A percentile compares a stretch with the other conserved stretches of the same genome.
Evolutionary conservation across 2,329 filamentous ascomycete species (phyloP).

Genomic region (Fusarium verticillioides): DNA sequence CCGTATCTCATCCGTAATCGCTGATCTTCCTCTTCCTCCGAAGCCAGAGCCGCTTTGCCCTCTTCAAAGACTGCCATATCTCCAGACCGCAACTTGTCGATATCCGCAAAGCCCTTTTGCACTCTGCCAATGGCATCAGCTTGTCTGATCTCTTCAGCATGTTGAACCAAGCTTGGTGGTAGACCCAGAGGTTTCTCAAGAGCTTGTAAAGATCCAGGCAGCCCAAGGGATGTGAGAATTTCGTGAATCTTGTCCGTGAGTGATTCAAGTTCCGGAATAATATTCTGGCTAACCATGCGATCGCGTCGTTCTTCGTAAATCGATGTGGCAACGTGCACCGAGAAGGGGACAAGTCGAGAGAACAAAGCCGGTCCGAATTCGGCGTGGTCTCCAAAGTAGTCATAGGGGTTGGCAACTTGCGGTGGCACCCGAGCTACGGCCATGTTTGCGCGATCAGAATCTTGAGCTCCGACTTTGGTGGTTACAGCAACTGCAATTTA

Average conservation of each 20-base stretch:
- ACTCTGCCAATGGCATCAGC: conserved; percentile 85
- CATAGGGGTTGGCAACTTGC: conserved; percentile 82
- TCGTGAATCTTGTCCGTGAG: conserved; percentile 85
- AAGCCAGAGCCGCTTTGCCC: conserved; percentile 78
- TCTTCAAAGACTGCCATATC: conserved; percentile 85
- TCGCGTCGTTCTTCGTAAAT: conserved; percentile 95
- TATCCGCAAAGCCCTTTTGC: conserved; percentile 84
- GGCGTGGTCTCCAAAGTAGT: conserved; percentile 80
- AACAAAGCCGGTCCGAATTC: conserved; percentile 89
- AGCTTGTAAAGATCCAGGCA: conserved; percentile 92
- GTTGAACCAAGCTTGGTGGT: conserved; percentile 84
- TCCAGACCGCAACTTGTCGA: conserved; percentile 85
- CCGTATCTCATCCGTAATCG: conserved; percentile 81
- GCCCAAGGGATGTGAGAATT: conserved; percentile 81
- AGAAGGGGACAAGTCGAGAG: conserved; percentile 91
- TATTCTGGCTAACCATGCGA: conserved; percentile 86
- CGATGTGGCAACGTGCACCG: conserved; percentile 92
- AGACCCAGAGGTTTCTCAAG: conserved; percentile 93
- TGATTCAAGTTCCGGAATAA: conserved; percentile 84
- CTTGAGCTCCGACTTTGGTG: conserved; percentile 88
- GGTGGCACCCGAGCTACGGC: conserved; percentile 81
- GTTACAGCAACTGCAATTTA: conserved; percentile 72
- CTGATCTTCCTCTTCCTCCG: conserved; percentile 87
- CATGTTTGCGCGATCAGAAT: conserved; percentile 87
- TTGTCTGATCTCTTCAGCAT: conserved; percentile 93